Evolutionary conservation across 129 eudicot genomes (phyloP).

Genomic region (Silybum marianum): DNA sequence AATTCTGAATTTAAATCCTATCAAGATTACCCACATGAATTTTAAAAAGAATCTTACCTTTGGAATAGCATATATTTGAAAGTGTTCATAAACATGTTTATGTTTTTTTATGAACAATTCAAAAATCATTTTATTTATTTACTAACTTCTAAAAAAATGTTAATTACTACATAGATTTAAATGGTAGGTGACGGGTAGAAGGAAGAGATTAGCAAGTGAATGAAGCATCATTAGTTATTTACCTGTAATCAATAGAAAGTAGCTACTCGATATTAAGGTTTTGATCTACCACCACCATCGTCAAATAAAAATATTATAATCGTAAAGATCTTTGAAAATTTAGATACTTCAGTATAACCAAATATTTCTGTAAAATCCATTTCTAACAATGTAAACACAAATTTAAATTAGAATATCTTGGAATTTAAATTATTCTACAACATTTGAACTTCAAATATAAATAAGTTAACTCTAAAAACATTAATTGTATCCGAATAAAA

Average conservation of each 20-base stretch:
- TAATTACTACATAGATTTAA: not conserved
- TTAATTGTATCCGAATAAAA: no score
- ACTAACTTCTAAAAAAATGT: not conserved
- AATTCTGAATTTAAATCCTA: not conserved
- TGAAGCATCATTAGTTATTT: not conserved
- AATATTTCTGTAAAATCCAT: not conserved
- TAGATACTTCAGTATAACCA: not conserved
- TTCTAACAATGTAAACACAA: not conserved
- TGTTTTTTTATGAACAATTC: not conserved
- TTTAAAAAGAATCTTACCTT: not conserved
- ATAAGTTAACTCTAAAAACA: no score
- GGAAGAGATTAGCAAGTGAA: not conserved
- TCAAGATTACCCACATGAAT: not conserved
- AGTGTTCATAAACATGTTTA: not conserved
- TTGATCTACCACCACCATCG: conserved; percentile 4
- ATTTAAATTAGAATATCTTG: not conserved
- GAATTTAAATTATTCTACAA: not conserved
- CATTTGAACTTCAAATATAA: not conserved
- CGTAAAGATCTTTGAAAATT: no score
- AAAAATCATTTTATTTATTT: not conserved
- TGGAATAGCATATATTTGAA: not conserved
- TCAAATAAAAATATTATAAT: not conserved
- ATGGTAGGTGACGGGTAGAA: not conserved
- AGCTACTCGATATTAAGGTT: not conserved
- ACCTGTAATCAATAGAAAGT: conserved; percentile 1